Evolutionary conservation across 805 yeast species (phyloP), one percentile per base, ranked within the genome.

Genomic region (Cyberlindnera xylosilytica): DNA sequence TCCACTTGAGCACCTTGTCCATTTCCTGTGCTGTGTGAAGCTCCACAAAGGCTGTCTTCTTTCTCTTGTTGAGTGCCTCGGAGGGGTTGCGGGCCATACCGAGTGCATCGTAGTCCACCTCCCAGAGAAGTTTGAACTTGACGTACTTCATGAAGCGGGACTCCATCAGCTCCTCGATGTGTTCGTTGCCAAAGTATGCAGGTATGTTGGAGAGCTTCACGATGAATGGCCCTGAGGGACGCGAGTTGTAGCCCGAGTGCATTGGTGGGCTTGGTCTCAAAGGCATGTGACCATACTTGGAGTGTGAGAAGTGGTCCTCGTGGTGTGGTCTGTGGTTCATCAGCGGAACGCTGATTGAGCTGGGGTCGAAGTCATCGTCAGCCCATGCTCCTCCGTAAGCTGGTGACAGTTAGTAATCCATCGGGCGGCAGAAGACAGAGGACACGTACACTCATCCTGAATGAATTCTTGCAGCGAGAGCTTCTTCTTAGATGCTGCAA

Each of bases 331-430:
- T 48, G 41, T 34, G 42, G 41, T 42, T 45, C 48, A 42, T 39
- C 17, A 65, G 58, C 20, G 76, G 73, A 10, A 76, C 74, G 31
- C 77, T 76, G 51, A 80, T 78, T 28, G 83, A 73, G 32, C 73
- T 72, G 62, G 80, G 65, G 56, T 81, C 87, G 43, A 81, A 77
- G 54, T 80, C 85, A 56, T 77, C 86, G 52, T 81, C 87, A 15
- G 85, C 86, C 87, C 87, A 81, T 7, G 79, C 74, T 20, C 74
- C 73, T 13, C 78, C 79, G 4, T 53, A 55, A 9, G 51, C 32
- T 12, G 60, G 50, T 42, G 27, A 24, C 10, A 12, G 42, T 41
- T 40, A 38, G 38, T 41, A 33, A 7, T 22, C 24, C 24, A 22
- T 22, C 10, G 24, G 24, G 24, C 24, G 24, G 24, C 10, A 8